Conservation (phyloP, 192 early-diverging fungal species). For the Coemansia guatemalensis region DNA sequence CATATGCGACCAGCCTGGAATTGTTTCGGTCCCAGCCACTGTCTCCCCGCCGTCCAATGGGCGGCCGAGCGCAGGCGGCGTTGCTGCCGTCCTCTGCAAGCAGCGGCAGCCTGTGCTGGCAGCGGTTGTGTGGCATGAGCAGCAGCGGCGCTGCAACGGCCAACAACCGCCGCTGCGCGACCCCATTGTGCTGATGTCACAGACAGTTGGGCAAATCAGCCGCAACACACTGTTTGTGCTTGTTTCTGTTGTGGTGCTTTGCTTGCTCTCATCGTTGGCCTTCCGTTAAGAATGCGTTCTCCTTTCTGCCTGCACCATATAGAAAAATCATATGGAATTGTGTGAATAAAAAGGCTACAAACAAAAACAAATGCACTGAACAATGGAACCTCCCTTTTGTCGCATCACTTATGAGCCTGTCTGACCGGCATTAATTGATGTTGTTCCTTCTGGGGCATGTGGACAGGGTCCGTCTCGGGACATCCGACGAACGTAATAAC, state of each 20-base stretch:
- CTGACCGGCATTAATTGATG: background rate
- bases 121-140: too few species aligned
- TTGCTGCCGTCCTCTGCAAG: too few species aligned
- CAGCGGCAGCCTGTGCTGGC: too few species aligned
- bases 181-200: slow-evolving; percentile 10
- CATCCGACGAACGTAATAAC: slow-evolving; percentile 38
- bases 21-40: too few species aligned
- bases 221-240: slow-evolving; percentile 21
- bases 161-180: background rate
- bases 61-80: too few species aligned
- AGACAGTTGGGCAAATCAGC: slow-evolving; percentile 13
- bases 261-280: slow-evolving; percentile 12
- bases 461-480: background rate
- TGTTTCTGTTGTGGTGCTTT: slow-evolving; percentile 14
- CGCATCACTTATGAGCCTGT: background rate
- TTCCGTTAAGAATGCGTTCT: slow-evolving; percentile 10
- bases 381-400: too few species aligned
- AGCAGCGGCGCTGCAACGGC: background rate
- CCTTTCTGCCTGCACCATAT: background rate
- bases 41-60: too few species aligned
- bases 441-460: slow-evolving; percentile 3
- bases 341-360: background rate
- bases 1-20: too few species aligned
- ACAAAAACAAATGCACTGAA: too few species aligned
- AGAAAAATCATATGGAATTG: background rate